Conservation (phyloP, 805 yeast species). For the Saturnispora zaruensis region DNA sequence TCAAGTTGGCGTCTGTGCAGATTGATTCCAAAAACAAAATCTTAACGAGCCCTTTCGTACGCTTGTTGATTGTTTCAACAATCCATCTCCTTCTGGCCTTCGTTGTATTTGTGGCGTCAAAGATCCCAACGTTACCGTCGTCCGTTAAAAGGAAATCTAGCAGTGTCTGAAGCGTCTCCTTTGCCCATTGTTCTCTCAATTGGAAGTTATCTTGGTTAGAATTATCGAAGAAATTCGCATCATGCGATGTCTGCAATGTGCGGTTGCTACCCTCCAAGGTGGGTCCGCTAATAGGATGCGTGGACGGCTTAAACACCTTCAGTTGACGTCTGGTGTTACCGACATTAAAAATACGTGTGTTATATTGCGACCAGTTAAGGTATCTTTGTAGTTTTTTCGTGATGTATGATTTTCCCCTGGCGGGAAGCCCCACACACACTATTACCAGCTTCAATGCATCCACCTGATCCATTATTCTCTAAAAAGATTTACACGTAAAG, state of each 20-base stretch:
- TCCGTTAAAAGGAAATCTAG: conserved; percentile 35
- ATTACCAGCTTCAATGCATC: conserved; percentile 45
- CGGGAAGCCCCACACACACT: conserved; percentile 70
- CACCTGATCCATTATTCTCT: conserved; percentile 8
- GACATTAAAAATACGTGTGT: conserved; percentile 61
- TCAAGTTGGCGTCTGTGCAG: conserved; percentile 70
- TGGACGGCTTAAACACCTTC: conserved; percentile 33
- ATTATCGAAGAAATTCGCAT: conserved; percentile 34
- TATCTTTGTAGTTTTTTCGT: conserved; percentile 56
- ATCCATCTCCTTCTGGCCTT: conserved; percentile 35
- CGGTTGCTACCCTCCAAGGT: conserved; percentile 5
- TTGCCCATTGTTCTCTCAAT: conserved; percentile 45
- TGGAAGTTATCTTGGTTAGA: conserved; percentile 34
- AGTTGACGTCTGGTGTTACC: conserved; percentile 62
- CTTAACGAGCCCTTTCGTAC: conserved; percentile 28
- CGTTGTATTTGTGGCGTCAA: conserved; percentile 54
- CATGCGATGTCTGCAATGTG: conserved; percentile 27
- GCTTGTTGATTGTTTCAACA: conserved; percentile 29
- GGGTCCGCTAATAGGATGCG: conserved; percentile 31
- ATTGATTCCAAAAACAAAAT: conserved; percentile 59
- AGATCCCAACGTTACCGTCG: conserved; percentile 45
- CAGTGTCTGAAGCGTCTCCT: conserved; percentile 39
- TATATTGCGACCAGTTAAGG: conserved; percentile 52
- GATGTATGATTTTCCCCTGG: conserved; percentile 67
- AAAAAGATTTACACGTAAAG: background rate